These are phyloP conservation scores for Pseudofabraea citricarpa DNA, from an alignment of 2,329 filamentous ascomycete genomes.

Conservation along the genomic window DNA sequence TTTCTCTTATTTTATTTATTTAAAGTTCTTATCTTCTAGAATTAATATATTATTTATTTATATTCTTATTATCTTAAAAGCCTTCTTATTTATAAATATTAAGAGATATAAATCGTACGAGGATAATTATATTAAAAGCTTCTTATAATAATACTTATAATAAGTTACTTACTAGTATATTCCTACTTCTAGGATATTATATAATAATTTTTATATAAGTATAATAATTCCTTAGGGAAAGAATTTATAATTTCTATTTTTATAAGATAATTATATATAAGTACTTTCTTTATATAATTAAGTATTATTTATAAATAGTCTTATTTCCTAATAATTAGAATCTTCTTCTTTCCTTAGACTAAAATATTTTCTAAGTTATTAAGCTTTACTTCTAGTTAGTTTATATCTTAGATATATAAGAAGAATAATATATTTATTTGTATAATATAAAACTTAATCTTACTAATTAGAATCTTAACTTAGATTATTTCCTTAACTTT, in stretches of 20 bases:
- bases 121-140: too few relatives aligned
- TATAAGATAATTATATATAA: not conserved
- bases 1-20: too few relatives aligned
- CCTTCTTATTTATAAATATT: too few relatives aligned
- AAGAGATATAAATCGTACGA: too few relatives aligned
- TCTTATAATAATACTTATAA: too few relatives aligned
- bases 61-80: too few relatives aligned
- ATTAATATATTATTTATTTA: too few relatives aligned
- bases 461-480: not conserved
- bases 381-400: not conserved
- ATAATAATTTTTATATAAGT: too few relatives aligned
- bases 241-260: not conserved
- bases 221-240: too few relatives aligned
- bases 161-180: too few relatives aligned
- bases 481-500: not conserved
- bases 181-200: too few relatives aligned
- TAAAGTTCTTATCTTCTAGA: too few relatives aligned
- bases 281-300: not conserved
- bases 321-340: not conserved
- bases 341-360: not conserved
- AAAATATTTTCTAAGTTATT: not conserved
- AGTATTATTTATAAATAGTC: not conserved
- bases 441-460: not conserved
- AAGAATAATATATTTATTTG: not conserved
- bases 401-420: not conserved